Conservation (phyloP, 805 yeast genomes). For the Nakazawaea ishiwadae region DNA sequence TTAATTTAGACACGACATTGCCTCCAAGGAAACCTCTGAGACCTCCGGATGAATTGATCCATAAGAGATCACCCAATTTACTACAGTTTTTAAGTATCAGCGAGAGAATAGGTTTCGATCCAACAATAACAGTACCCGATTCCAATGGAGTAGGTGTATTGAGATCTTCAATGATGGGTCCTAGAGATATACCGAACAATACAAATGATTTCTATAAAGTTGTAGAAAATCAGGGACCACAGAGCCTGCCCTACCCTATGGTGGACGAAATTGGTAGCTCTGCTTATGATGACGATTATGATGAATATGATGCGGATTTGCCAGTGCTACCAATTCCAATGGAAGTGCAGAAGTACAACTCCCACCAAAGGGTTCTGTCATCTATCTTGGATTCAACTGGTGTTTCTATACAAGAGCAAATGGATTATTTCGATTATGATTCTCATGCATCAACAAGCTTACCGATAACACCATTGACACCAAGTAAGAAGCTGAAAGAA, state of each 20-base stretch:
- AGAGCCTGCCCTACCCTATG: slow-evolving; percentile 2
- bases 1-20: background rate
- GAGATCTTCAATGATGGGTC: slow-evolving; percentile 6
- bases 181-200: slow-evolving; percentile 6
- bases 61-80: slow-evolving; percentile 5
- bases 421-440: slow-evolving; percentile 1
- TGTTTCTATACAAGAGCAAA: slow-evolving; percentile 9
- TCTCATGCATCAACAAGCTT: background rate
- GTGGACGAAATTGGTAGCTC: background rate
- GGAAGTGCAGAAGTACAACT: slow-evolving; percentile 6
- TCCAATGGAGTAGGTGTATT: background rate
- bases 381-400: slow-evolving; percentile 12
- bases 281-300: background rate
- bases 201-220: background rate
- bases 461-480: background rate
- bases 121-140: background rate
- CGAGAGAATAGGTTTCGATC: slow-evolving; percentile 1
- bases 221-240: background rate
- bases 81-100: slow-evolving; percentile 8
- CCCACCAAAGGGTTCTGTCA: slow-evolving; percentile 10
- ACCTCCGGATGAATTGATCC: slow-evolving; percentile 11
- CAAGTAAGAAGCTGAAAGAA: background rate
- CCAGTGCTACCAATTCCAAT: slow-evolving; percentile 9
- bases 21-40: slow-evolving; percentile 8
- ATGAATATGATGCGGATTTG: background rate